Evolutionary conservation across 139 green algal genomes (phyloP).

Genomic region (Mesotaenium endlicherianum): DNA sequence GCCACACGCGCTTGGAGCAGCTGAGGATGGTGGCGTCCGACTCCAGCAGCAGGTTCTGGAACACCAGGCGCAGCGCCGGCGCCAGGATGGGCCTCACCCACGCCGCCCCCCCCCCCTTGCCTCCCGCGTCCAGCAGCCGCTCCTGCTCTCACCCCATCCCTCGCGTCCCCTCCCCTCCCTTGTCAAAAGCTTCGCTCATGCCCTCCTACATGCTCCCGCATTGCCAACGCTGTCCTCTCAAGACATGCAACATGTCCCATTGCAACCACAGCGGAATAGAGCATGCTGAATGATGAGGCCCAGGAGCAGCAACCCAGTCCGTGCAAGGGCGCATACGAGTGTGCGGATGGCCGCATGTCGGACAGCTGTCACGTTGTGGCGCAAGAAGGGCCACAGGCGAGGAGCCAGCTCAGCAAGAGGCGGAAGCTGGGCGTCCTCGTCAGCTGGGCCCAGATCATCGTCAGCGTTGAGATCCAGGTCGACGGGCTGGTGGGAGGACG

Average conservation of each 20-base stretch:
- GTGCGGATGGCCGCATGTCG: conserved; percentile 64
- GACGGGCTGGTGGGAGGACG: neutral
- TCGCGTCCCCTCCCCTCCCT: neutral
- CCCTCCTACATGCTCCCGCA: no score
- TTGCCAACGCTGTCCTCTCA: no score
- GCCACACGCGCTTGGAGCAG: conserved; percentile 63
- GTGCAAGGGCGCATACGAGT: no score
- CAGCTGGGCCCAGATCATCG: conserved; percentile 8
- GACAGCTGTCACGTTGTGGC: conserved; percentile 73
- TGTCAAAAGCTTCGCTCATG: no score
- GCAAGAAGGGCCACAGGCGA: conserved; percentile 77
- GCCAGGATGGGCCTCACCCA: conserved; percentile 59
- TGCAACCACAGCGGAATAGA: no score
- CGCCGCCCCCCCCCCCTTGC: neutral
- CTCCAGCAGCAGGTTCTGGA: conserved; percentile 81
- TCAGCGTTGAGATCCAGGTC: conserved; percentile 12
- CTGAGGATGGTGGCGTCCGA: conserved; percentile 55
- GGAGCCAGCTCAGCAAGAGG: conserved; percentile 54
- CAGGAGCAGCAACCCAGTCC: no score
- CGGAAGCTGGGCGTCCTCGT: neutral
- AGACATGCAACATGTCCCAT: no score
- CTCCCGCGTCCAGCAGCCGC: neutral
- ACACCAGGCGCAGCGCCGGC: conserved; percentile 60
- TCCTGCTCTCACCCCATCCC: conserved; percentile 15
- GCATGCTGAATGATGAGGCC: no score